A percentile compares a stretch with the other conserved stretches of the same genome.
phyloP scores from a whole-genome alignment of 371 early-diverging fungal species.

The Mucor circinelloides region DNA sequence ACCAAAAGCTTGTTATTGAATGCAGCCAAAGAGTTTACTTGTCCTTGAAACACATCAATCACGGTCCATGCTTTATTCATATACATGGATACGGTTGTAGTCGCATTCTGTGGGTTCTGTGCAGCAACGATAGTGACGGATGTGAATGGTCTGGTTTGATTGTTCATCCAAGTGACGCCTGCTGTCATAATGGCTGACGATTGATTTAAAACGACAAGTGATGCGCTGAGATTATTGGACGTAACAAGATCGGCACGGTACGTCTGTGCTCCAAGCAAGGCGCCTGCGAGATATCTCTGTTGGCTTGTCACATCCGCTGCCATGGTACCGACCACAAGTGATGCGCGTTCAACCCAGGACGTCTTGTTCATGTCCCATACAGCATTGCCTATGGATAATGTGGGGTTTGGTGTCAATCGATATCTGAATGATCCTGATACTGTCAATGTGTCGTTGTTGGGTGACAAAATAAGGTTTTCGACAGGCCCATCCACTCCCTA shows the following conservation, averaged over 20 bases:
- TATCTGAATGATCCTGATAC: constrained; percentile 30
- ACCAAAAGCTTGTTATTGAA: constrained; percentile 30
- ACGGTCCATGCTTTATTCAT: constrained; percentile 18
- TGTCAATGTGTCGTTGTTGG: constrained; percentile 24
- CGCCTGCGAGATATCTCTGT: constrained; percentile 17
- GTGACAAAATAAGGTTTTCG: constrained; percentile 17
- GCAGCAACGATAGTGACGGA: constrained; percentile 1
- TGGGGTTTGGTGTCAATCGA: neutral
- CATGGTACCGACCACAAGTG: constrained; percentile 28
- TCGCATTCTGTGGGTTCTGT: neutral
- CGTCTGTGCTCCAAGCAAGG: constrained; percentile 33
- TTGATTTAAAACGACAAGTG: neutral
- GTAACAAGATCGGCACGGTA: constrained; percentile 30
- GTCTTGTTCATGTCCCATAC: constrained; percentile 17
- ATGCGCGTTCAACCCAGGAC: constrained; percentile 33
- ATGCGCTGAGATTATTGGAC: neutral
- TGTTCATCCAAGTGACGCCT: neutral
- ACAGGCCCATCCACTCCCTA: constrained; percentile 44
- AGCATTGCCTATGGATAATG: constrained; percentile 12
- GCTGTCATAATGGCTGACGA: constrained; percentile 2
- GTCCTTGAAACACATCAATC: constrained; percentile 30
- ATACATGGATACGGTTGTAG: constrained; percentile 21
- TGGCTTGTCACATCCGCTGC: neutral
- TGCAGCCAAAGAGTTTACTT: constrained; percentile 22
- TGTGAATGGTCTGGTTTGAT: neutral